Base-by-base conservation (phyloP, 768 basidiomycete genomes). In the Hydnum rufescens region DNA sequence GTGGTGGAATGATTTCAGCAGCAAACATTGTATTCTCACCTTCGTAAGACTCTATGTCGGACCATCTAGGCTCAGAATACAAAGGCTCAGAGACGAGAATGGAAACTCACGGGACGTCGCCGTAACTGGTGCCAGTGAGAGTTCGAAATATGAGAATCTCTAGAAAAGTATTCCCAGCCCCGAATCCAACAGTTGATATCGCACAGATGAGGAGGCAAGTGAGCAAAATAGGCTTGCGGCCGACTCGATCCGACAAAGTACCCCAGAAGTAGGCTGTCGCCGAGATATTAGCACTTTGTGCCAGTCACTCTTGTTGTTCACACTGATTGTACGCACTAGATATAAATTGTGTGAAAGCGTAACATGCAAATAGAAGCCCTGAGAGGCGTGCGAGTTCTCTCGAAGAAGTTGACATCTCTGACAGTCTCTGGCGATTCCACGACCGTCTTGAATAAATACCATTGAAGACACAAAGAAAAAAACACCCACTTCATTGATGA, bases 401-500 rank as follows among this genome's bases (percentile, higher is more conserved):
- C 4, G 61, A 32, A 47, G 46, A 44, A 43, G 48, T 56, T 16
- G 44, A 49, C 23, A 52, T 51, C 56, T 8, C 32, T 50, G n/a
- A 52, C 19, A 19, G n/a, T 29, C 32, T 51, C 32, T 25, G 6
- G 16, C 19, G 22, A 22, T 23, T n/a, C 30, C 47, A 39, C 46
- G 13, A 8, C 25, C 13, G 44, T 47, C 13, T 47, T 16, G 44
- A 39, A 13, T 22, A 13, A 13, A 39, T 13, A 39, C 36, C 36
- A 39, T 39, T 16, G 44, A 13, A 25, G 44, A 47, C 26, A 26
- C 26, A 28, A 28, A 19, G 19, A 39, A 39, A 8, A 36, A 43
- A 23, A 34, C 60, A 6, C 61, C 58, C 62, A 65, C 64, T 54
- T 66, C 63, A 54, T 66, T 66, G 48, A 66, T 63, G 56, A 66